These are phyloP conservation scores for Rhodotorula mucilaginosa DNA, from an alignment of 1,284 basidiomycete species.

Conservation along the genomic window DNA sequence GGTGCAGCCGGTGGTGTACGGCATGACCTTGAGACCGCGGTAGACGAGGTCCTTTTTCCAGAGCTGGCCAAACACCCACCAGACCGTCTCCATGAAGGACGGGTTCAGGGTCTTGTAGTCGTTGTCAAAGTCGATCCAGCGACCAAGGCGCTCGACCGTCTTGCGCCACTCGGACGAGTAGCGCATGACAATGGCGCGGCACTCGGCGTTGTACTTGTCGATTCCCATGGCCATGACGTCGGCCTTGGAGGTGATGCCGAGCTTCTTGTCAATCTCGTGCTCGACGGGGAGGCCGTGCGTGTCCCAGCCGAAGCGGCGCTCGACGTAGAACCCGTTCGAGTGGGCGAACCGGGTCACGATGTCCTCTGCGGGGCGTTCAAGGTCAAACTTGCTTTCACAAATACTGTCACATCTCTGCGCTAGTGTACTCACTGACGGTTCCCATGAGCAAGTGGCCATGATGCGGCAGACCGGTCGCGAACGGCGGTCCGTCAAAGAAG, in stretches of 20 bases:
- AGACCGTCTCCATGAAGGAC: conserved; percentile 95
- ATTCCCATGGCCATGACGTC: conserved; percentile 97
- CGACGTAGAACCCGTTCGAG: conserved; percentile 89
- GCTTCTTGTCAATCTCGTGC: conserved; percentile 98
- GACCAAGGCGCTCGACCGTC: conserved; percentile 96
- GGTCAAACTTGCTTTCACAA: background rate
- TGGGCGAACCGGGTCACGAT: conserved; percentile 59
- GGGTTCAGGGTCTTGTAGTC: conserved; percentile 97
- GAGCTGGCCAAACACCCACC: conserved; percentile 98
- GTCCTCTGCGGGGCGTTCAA: conserved; percentile 20
- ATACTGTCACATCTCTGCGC: too few species aligned
- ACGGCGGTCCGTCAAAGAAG: conserved; percentile 70
- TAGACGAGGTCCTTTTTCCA: conserved; percentile 94
- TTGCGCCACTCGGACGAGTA: conserved; percentile 90
- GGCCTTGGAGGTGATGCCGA: conserved; percentile 85
- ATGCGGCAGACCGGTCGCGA: conserved; percentile 94
- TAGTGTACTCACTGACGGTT: conserved; percentile 87
- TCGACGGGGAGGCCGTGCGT: conserved; percentile 98
- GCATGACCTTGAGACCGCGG: conserved; percentile 92
- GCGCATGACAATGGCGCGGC: conserved; percentile 95
- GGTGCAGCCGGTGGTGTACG: conserved; percentile 94
- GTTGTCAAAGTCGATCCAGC: conserved; percentile 99
- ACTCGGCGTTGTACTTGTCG: conserved; percentile 95
- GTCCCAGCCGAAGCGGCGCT: conserved; percentile 98
- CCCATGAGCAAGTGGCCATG: conserved; percentile 61